Evolutionary conservation across 768 basidiomycete genomes (phyloP).

Genomic region (Termitomyces bulborhizus): DNA sequence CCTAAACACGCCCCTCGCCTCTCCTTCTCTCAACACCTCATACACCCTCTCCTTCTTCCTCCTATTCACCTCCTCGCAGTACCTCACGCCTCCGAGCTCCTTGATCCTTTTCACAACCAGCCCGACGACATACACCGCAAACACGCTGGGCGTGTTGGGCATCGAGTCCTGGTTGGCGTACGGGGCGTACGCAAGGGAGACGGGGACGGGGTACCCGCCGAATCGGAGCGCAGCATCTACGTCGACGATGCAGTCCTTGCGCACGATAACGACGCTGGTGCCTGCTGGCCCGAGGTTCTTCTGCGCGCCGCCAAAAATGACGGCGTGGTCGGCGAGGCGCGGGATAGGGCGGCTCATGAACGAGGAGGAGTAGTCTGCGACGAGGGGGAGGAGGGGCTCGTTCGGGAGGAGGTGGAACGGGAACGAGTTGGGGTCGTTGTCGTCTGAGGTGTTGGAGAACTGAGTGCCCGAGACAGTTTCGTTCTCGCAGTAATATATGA

Average conservation of each 20-base stretch:
- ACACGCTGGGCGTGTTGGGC: slow-evolving; percentile 91
- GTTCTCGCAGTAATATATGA: slow-evolving; percentile 99
- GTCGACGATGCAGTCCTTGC: slow-evolving; percentile 91
- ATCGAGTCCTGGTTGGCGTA: slow-evolving; percentile 70
- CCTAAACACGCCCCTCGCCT: slow-evolving; percentile 61
- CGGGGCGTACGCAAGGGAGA: slow-evolving; percentile 77
- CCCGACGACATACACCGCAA: slow-evolving; percentile 86
- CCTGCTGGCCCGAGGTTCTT: slow-evolving; percentile 98
- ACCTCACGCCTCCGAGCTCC: slow-evolving; percentile 56
- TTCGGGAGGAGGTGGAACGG: slow-evolving; percentile 72
- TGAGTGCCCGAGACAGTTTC: slow-evolving; percentile 97
- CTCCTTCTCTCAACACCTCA: slow-evolving; percentile 61
- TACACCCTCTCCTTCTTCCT: slow-evolving; percentile 79
- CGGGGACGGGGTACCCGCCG: slow-evolving; percentile 71
- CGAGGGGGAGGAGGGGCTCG: slow-evolving; percentile 64
- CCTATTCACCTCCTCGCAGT: slow-evolving; percentile 60
- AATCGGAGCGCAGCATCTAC: slow-evolving; percentile 72
- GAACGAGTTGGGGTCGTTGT: slow-evolving; percentile 54
- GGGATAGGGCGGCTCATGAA: slow-evolving; percentile 96
- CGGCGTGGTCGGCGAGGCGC: slow-evolving; percentile 79
- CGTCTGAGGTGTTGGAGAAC: slow-evolving; percentile 41
- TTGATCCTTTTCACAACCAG: slow-evolving; percentile 74
- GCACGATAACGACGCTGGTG: slow-evolving; percentile 86
- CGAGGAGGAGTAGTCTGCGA: slow-evolving; percentile 93
- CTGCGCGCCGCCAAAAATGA: slow-evolving; percentile 96